Percentiles rank a stretch among this genome's conserved stretches.
phyloP scores from a whole-genome alignment of 108 stramenopile genomes.

The Nitzschia palea region DNA sequence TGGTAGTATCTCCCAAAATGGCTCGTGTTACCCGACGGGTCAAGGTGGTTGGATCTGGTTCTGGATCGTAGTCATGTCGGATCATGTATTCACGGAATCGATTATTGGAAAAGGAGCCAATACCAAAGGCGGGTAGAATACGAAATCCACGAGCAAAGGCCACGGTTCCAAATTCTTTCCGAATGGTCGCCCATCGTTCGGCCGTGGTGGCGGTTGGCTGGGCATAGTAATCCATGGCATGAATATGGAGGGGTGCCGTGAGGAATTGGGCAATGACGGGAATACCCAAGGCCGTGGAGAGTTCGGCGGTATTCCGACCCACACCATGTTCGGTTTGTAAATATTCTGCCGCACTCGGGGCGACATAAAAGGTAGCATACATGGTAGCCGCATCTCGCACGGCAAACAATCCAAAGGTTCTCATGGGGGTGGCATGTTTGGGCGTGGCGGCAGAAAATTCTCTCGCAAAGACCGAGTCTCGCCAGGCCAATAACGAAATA shows the following conservation, averaged over 20 bases:
- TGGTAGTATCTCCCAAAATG: background rate
- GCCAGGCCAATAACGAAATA: conserved; percentile 41
- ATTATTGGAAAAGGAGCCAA: conserved; percentile 48
- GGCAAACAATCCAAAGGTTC: conserved; percentile 36
- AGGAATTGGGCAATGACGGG: conserved; percentile 35
- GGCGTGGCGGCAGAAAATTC: conserved; percentile 18
- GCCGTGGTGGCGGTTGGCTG: conserved; percentile 21
- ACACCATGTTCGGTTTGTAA: conserved; percentile 25
- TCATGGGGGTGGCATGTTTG: conserved; percentile 27
- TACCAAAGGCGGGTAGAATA: conserved; percentile 49
- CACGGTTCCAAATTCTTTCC: conserved; percentile 31
- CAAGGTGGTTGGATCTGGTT: background rate
- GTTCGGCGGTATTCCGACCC: conserved; percentile 25
- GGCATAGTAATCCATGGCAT: conserved; percentile 45
- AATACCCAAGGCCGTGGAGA: conserved; percentile 32
- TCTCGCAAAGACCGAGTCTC: conserved; percentile 46
- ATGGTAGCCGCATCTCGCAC: conserved; percentile 42
- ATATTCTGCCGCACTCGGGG: conserved; percentile 27
- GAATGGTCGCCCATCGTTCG: conserved; percentile 27
- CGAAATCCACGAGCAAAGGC: conserved; percentile 48
- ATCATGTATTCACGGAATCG: conserved; percentile 43
- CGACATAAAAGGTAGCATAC: conserved; percentile 44
- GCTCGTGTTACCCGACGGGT: background rate
- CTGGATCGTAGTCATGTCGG: conserved; percentile 33
- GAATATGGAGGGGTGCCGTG: conserved; percentile 45